Evolutionary conservation across 768 basidiomycete genomes (phyloP), one percentile per base, ranked within the genome.

Genomic region (Boletus barrowsii): DNA sequence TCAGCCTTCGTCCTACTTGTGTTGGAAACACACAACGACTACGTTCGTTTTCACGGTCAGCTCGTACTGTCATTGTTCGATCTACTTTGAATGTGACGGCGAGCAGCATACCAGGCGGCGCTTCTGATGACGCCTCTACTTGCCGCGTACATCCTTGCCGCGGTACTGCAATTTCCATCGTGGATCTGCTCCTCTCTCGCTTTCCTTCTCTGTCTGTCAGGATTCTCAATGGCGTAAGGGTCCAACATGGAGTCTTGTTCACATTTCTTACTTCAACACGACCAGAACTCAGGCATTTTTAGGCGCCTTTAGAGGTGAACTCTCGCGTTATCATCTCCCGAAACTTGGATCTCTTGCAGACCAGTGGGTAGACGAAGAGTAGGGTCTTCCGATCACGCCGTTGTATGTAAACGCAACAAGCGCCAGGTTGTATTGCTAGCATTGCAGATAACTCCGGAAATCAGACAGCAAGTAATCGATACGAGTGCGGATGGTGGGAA

Each of bases 21-120:
- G n/a, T 57, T 84, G n/a, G 88, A 91, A 70, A 91, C 84, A 10
- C 79, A 81, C 56, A 87, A 87, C 61, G 85, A 90, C 68, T 86
- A 82, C 57, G 82, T 90, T 54, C 83, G 89, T 49, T 90, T 90
- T 66, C 88, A 89, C 65, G 86, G 88, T 87, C 49, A 62, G 80
- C 64, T 15, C 35, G 49, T 36, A 8, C n/a, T 26, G 41, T 49
- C 42, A 30, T 42, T 51, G 32, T 36, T 51, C 47, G 49, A 46
- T 59, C 45, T 49, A 4, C 30, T 39, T 49, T 51, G 49, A 43
- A 50, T 45, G n/a, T 57, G 47, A 49, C 51, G 36, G 18, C 44
- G 32, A 55, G 20, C 64, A 92, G 90, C 87, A 30, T 90, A 90
- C 64, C 89, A 90, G 71, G 88, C 88, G 11, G 88, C 86, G 5